phyloP scores from a whole-genome alignment of 495 filamentous ascomycete species.

The Mycothermus thermophilus region DNA sequence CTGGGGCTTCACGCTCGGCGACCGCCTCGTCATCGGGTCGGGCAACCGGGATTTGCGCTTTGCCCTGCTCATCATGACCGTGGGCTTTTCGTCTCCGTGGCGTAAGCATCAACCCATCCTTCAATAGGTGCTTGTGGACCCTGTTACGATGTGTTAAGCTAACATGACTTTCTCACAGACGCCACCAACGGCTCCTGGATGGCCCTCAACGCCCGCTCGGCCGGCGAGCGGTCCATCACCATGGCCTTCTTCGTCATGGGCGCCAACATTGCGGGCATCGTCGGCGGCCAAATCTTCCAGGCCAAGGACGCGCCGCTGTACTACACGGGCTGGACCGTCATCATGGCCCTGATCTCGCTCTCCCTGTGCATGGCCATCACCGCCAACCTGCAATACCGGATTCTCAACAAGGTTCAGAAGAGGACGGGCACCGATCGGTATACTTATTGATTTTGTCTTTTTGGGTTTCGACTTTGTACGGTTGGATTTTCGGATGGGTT shows the following conservation, averaged over 20 bases:
- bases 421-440: slow-evolving; percentile 7
- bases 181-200: slow-evolving; percentile 26
- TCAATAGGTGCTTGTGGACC: neutral
- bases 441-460: slow-evolving; percentile 6
- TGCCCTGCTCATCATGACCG: slow-evolving; percentile 30
- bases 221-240: slow-evolving; percentile 26
- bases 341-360: slow-evolving; percentile 7
- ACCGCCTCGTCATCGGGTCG: slow-evolving; percentile 29
- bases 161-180: slow-evolving; percentile 12
- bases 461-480: too few relatives aligned
- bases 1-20: slow-evolving; percentile 16
- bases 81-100: slow-evolving; percentile 37
- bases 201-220: slow-evolving; percentile 20
- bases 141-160: too few relatives aligned
- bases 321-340: slow-evolving; percentile 14
- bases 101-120: slow-evolving; percentile 25
- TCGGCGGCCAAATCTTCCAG: slow-evolving; percentile 42
- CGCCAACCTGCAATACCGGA: slow-evolving; percentile 16
- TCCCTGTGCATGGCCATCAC: slow-evolving; percentile 9
- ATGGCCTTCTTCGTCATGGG: slow-evolving; percentile 40
- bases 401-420: slow-evolving; percentile 13
- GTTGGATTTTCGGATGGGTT: too few relatives aligned
- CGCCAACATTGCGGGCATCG: slow-evolving; percentile 39
- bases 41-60: slow-evolving; percentile 31
- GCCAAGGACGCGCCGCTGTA: slow-evolving; percentile 39